These are phyloP conservation scores for Arthroderma sp. DNA, from an alignment of 2,329 filamentous ascomycete genomes.

Conservation along the genomic window DNA sequence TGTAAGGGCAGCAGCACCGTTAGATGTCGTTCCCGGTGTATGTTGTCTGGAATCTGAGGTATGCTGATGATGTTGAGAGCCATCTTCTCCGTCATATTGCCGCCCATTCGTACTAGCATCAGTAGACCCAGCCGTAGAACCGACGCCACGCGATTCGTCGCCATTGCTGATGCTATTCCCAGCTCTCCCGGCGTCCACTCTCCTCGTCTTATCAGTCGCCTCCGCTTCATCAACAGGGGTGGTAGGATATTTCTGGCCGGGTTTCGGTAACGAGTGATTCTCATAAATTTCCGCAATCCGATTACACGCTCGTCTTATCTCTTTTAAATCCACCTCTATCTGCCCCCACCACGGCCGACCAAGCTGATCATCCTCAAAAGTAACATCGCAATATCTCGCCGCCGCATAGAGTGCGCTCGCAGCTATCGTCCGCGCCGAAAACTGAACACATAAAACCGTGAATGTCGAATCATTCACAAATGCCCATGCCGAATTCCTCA, in stretches of 20 bases:
- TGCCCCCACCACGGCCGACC: conserved; percentile 80
- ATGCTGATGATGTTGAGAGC: not conserved
- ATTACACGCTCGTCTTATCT: conserved; percentile 60
- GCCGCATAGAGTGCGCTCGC: conserved; percentile 79
- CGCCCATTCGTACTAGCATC: conserved; percentile 10
- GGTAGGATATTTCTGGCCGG: conserved; percentile 31
- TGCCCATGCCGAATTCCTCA: conserved; percentile 81
- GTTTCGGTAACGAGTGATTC: conserved; percentile 29
- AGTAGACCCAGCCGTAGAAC: not conserved
- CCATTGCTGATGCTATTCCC: not conserved
- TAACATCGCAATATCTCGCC: conserved; percentile 57
- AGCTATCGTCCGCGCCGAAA: conserved; percentile 67
- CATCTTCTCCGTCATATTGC: conserved; percentile 10
- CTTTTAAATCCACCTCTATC: conserved; percentile 55
- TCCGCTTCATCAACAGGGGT: conserved; percentile 20
- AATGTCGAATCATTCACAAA: conserved; percentile 85
- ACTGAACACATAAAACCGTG: conserved; percentile 71
- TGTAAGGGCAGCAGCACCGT: not conserved
- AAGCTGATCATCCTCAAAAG: conserved; percentile 59
- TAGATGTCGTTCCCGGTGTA: not conserved
- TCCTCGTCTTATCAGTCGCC: conserved; percentile 24
- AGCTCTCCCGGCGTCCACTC: conserved; percentile 2
- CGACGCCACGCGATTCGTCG: not conserved
- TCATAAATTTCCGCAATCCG: conserved; percentile 52
- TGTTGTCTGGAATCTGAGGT: too few species aligned